Base-by-base conservation (phyloP, 768 basidiomycete species). In the Pisolithus albus region DNA sequence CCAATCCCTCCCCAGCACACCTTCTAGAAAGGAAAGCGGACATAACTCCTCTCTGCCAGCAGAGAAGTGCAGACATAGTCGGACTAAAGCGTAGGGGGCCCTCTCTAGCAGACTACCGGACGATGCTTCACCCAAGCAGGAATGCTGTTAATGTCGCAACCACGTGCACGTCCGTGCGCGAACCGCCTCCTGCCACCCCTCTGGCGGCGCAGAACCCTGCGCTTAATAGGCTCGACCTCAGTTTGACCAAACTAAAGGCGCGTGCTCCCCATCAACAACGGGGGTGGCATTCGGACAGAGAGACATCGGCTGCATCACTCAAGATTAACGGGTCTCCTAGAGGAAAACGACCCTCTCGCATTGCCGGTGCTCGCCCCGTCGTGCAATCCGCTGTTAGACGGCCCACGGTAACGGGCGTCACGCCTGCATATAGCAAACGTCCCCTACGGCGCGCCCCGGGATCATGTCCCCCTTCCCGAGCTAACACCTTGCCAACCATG, bases 201-300 rank as follows among this genome's bases (percentile, higher is more conserved):
- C 34, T 51, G 4, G 38, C 52, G 48, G 57, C 62, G 50, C 61
- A 64, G 13, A 60, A 56, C n/a, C 64, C 64, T 21, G 65, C 69
- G 9, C 53, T 70, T 19, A 61, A 66, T 32, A 66, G 66, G 52
- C 56, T 70, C 21, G 66, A 72, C 45, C 47, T 41, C 32, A 72
- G 71, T 56, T 49, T 72, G 41, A 51, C 58, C 19, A 71, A 66
- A 43, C 59, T 70, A 37, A 64, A 67, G 50, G 54, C 61, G 24
- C 60, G 68, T 36, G 63, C 58, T 2, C 67, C 70, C 21, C 2
- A n/a, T 10, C 60, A 59, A 28, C 59, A 61, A 28, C 56, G 55
- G 52, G 57, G 62, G 50, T 63, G 58, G 34, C 59, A 41, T 18
- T 59, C 56, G 15, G 60, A 57, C 13, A 54, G 38, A 30, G 30